A percentile compares a stretch with the other conserved stretches of the same genome.
Conservation (phyloP, 176 grass and related monocot species). For the Aegilops speltoides region DNA sequence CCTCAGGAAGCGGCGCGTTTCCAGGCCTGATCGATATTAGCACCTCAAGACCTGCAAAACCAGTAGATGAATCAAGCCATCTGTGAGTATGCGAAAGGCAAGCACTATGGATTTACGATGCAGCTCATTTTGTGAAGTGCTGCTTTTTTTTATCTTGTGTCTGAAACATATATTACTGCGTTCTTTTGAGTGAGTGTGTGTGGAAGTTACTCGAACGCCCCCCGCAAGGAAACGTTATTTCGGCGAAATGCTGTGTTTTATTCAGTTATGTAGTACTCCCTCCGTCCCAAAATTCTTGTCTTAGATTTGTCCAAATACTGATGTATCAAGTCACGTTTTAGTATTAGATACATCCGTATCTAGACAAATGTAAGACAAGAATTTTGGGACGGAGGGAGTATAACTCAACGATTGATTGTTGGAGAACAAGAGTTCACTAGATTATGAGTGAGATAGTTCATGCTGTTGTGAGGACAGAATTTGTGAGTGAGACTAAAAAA, state of each 20-base stretch:
- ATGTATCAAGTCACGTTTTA: too few species aligned
- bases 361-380: too few species aligned
- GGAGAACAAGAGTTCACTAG: neutral
- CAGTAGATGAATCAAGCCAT: neutral
- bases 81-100: neutral
- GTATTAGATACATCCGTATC: too few species aligned
- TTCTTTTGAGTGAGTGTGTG: neutral
- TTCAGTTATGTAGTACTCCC: too few species aligned
- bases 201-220: neutral
- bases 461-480: neutral
- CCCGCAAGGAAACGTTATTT: neutral
- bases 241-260: neutral
- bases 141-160: neutral
- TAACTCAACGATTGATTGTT: too few species aligned
- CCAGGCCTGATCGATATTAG: constrained; percentile 78
- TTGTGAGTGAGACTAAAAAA: neutral
- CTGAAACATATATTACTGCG: neutral
- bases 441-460: neutral
- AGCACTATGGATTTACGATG: neutral
- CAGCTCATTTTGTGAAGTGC: neutral
- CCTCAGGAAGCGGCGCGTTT: constrained; percentile 59
- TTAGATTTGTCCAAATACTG: too few species aligned
- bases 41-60: constrained; percentile 62
- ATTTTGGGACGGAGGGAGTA: too few species aligned
- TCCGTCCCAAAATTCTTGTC: too few species aligned